These are phyloP conservation scores for Psidium friedrichsthalianum DNA, from an alignment of 345 rosid genomes.

Conservation along the genomic window DNA sequence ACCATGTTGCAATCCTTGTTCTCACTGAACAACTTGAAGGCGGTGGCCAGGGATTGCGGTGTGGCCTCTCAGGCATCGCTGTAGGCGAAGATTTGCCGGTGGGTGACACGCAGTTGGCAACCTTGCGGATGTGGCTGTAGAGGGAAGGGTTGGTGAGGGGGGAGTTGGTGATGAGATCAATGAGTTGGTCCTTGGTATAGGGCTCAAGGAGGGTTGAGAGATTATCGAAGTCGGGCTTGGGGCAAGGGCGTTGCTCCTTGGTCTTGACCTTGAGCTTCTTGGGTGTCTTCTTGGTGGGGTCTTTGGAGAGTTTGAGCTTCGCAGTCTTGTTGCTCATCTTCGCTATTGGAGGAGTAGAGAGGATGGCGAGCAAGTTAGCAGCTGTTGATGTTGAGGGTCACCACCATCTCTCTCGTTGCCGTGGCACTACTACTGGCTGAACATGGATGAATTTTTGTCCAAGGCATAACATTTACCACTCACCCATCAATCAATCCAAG, in stretches of 20 bases:
- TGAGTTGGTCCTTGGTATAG: conserved; percentile 46
- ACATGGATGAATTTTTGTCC: no score
- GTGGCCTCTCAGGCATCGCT: conserved; percentile 85
- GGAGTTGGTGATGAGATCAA: conserved; percentile 41
- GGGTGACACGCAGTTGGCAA: conserved; percentile 46
- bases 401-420: not conserved
- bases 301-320: not conserved
- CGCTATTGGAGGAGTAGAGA: not conserved
- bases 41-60: conserved; percentile 36
- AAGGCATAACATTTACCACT: no score
- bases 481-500: no score
- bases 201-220: conserved; percentile 44
- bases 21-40: conserved; percentile 48
- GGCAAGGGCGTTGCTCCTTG: not conserved
- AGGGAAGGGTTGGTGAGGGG: conserved; percentile 30
- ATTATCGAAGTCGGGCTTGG: conserved; percentile 23
- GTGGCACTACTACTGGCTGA: no score
- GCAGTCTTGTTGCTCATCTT: not conserved
- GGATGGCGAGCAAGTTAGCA: not conserved
- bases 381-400: not conserved
- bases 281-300: conserved; percentile 7
- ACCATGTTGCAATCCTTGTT: conserved; percentile 39
- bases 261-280: conserved; percentile 17
- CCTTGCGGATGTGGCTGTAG: conserved; percentile 28
- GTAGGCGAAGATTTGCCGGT: conserved; percentile 68